Evolutionary conservation across 176 grass and related monocot species (phyloP), one percentile per base, ranked within the genome.

Genomic region (Phoenix roebelenii): DNA sequence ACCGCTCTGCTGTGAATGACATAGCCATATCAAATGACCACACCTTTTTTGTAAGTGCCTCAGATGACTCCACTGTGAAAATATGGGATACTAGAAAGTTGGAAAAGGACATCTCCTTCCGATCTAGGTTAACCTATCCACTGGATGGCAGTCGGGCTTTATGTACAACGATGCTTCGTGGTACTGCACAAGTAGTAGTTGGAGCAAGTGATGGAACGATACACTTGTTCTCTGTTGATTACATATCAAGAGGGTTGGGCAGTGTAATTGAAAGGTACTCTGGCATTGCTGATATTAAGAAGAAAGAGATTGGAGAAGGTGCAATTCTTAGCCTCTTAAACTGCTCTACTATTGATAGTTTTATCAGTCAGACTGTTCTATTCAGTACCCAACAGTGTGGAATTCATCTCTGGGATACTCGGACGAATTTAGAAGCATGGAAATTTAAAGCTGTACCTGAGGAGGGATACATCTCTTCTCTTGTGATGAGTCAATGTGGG

Each of bases 11-110:
- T 65, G 87, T 97, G 59, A 97, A 97, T 67, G 93, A 97, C 39
- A 85, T 97, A 58, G 73, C 87, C 0, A 76, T 91, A 63, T 85
- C 92, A 15, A 87, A 85, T 5, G 87, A 97, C 68, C 81, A 88
- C 19, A 68, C 78, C 59, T 91, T 91, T 71, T 91, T 97, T 56
- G 62, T 97, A 61, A 91, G 77, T 30, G 92, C 80, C 72, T 97
- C 92, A 4, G 86, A 97, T 25, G 92, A 97, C 63, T 91, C 83
- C 5, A 97, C 80, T 74, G 77, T 97, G 57, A 91, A 84, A 78
- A 88, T 97, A 75, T 97, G 92, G 92, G 92, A 97, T 75, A 88
- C 92, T 61, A 85, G 87, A 72, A 97, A 80, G 64, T 75, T 97
- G 75, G 92, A 97, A 80, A 97, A 91, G 73, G 92, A 91, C 60